Conservation (phyloP, 2,329 filamentous ascomycete species). For the Talaromyces sp. region DNA sequence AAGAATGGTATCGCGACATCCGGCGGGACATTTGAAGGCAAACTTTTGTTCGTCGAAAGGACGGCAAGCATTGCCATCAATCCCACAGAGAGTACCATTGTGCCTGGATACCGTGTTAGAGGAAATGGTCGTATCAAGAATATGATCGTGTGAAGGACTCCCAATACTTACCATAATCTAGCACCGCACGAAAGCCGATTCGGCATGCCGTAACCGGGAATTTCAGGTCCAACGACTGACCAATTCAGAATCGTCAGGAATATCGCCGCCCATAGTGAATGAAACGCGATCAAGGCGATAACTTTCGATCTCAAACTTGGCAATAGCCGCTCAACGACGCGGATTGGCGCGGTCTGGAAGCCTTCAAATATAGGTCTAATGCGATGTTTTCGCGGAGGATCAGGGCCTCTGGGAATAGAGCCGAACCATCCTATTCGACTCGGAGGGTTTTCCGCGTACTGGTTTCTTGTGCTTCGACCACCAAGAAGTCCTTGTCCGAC, state of each 20-base stretch:
- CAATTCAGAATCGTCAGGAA: slow-evolving; percentile 35
- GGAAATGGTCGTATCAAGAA: background rate
- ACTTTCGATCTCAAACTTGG: slow-evolving; percentile 28
- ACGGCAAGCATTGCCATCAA: slow-evolving; percentile 57
- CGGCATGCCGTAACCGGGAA: slow-evolving; percentile 35
- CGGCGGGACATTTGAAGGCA: slow-evolving; percentile 59
- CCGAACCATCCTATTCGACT: background rate
- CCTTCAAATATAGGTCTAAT: slow-evolving; percentile 35
- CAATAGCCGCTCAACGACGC: slow-evolving; percentile 32
- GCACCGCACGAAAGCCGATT: slow-evolving; percentile 37
- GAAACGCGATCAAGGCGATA: slow-evolving; percentile 28
- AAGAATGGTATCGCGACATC: slow-evolving; percentile 53
- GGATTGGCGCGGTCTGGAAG: slow-evolving; percentile 36
- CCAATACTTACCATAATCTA: slow-evolving; percentile 37
- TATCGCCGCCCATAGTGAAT: slow-evolving; percentile 34
- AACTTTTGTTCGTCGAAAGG: slow-evolving; percentile 56
- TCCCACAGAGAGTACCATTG: slow-evolving; percentile 50
- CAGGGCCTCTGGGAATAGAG: slow-evolving; percentile 33
- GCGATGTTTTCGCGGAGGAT: slow-evolving; percentile 33
- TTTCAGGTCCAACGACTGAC: slow-evolving; percentile 32
- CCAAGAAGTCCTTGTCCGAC: slow-evolving; percentile 15
- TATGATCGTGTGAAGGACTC: no score
- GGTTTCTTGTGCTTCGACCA: slow-evolving; percentile 6
- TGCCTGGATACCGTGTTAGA: slow-evolving; percentile 25
- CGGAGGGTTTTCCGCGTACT: background rate